Evolutionary conservation across 2,329 filamentous ascomycete species (phyloP).

Genomic region (Fonsecaea pedrosoi): DNA sequence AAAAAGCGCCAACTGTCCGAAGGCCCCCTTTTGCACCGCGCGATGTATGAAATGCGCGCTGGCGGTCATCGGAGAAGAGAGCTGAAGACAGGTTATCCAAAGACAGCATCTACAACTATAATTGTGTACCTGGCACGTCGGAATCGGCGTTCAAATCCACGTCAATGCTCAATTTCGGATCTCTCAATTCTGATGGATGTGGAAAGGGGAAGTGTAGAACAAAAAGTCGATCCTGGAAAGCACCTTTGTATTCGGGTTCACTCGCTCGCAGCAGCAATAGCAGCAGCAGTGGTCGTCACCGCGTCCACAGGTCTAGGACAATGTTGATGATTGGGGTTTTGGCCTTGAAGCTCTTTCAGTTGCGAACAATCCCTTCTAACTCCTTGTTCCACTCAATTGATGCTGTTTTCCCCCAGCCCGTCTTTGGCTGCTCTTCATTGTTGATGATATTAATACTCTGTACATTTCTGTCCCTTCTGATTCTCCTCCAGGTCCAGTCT

Average conservation of each 20-base stretch:
- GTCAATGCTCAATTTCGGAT: background rate
- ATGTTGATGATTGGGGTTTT: background rate
- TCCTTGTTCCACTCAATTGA: background rate
- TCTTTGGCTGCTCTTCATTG: background rate
- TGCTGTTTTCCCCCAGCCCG: background rate
- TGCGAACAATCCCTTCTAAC: background rate
- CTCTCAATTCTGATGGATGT: background rate
- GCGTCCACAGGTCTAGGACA: background rate
- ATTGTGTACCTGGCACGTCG: background rate
- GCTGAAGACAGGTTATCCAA: background rate
- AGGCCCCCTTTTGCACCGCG: no score
- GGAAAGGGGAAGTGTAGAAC: background rate
- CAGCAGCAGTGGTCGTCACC: background rate
- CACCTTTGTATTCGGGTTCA: background rate
- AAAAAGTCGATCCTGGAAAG: background rate
- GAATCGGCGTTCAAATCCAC: background rate
- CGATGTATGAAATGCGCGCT: background rate
- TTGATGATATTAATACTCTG: background rate
- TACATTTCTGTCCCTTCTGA: background rate
- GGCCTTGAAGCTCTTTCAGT: background rate
- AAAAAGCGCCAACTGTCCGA: no score
- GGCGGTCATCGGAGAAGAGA: background rate
- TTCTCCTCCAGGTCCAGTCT: background rate
- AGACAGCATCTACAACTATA: background rate
- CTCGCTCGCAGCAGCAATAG: background rate